These are phyloP conservation scores for Tetrastigma voinierianum DNA, from an alignment of 164 flowering plant genomes.

Conservation along the genomic window DNA sequence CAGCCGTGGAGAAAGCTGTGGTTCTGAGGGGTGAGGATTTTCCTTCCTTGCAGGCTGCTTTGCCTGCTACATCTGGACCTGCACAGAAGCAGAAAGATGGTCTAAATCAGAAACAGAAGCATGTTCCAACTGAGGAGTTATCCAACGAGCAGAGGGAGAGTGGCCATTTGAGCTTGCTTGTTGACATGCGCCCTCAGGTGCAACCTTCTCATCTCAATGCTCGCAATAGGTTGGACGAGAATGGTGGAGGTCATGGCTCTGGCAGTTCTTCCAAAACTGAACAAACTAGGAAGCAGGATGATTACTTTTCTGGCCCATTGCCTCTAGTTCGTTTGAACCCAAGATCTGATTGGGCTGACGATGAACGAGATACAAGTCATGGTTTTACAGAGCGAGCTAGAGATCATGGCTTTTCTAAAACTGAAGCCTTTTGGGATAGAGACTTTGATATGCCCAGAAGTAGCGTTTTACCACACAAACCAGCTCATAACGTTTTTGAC, in stretches of 20 bases:
- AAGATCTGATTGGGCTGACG: slow-evolving; percentile 97
- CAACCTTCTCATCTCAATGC: slow-evolving; percentile 26
- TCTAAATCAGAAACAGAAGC: slow-evolving; percentile 54
- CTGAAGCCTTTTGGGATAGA: slow-evolving; percentile 54
- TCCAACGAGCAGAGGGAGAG: slow-evolving; percentile 32
- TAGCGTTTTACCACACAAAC: slow-evolving; percentile 44
- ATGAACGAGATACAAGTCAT: slow-evolving; percentile 89
- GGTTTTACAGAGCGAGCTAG: slow-evolving; percentile 48
- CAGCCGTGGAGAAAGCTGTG: slow-evolving; percentile 43
- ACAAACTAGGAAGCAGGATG: slow-evolving; percentile 46
- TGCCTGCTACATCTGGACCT: slow-evolving; percentile 46
- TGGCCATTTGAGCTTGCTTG: slow-evolving; percentile 21
- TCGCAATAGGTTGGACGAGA: slow-evolving; percentile 29
- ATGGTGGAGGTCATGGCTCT: slow-evolving; percentile 20
- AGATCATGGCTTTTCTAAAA: slow-evolving; percentile 50
- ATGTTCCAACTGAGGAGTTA: slow-evolving; percentile 29
- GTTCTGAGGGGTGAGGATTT: slow-evolving; percentile 95
- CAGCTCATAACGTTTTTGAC: slow-evolving; percentile 34
- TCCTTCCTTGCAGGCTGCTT: slow-evolving; percentile 72
- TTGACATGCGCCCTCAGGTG: slow-evolving; percentile 44
- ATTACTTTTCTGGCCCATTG: slow-evolving; percentile 59
- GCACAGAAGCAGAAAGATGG: slow-evolving; percentile 58
- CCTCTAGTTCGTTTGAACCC: slow-evolving; percentile 70
- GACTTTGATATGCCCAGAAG: slow-evolving; percentile 72
- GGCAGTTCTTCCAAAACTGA: slow-evolving; percentile 24